Percentiles rank a stretch among this genome's conserved stretches.
phyloP scores from a whole-genome alignment of 1,139 yeast genomes.

The Scheffersomyces parashehatae region DNA sequence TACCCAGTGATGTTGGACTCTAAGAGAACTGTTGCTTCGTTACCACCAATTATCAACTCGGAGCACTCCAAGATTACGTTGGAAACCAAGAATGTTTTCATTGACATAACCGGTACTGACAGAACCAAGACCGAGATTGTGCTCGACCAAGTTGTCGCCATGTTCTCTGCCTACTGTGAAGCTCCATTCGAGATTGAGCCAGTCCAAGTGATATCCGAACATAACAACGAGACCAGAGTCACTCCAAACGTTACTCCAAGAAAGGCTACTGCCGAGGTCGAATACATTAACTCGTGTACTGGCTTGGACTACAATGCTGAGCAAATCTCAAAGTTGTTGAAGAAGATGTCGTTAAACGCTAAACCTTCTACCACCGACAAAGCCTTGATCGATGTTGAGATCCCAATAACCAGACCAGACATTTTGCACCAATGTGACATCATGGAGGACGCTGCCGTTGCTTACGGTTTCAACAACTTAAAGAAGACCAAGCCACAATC shows the following conservation, averaged over 20 bases:
- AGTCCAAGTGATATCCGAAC: constrained; percentile 78
- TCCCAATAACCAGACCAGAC: constrained; percentile 95
- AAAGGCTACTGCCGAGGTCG: constrained; percentile 69
- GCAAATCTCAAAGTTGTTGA: constrained; percentile 67
- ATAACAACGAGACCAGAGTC: constrained; percentile 74
- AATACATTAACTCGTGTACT: constrained; percentile 88
- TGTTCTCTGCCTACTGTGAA: constrained; percentile 87
- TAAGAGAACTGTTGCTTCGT: constrained; percentile 75
- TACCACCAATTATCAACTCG: constrained; percentile 97
- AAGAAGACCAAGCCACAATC: constrained; percentile 79
- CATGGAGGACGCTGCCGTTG: constrained; percentile 98
- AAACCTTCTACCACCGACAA: constrained; percentile 48
- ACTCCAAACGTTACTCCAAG: constrained; percentile 76
- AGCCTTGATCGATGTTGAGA: constrained; percentile 62
- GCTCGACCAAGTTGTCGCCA: constrained; percentile 87
- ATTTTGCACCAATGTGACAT: constrained; percentile 96
- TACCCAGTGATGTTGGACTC: constrained; percentile 88
- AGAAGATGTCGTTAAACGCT: constrained; percentile 81
- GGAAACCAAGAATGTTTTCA: constrained; percentile 82
- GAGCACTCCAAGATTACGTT: constrained; percentile 86
- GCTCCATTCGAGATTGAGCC: constrained; percentile 87
- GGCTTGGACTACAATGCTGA: constrained; percentile 73
- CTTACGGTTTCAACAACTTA: constrained; percentile 91
- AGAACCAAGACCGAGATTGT: constrained; percentile 90
- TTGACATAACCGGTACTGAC: constrained; percentile 95